A percentile compares a stretch with the other conserved stretches of the same genome.
These are phyloP conservation scores for Candida yuanshanica DNA, from an alignment of 805 yeast species.

Conservation along the genomic window DNA sequence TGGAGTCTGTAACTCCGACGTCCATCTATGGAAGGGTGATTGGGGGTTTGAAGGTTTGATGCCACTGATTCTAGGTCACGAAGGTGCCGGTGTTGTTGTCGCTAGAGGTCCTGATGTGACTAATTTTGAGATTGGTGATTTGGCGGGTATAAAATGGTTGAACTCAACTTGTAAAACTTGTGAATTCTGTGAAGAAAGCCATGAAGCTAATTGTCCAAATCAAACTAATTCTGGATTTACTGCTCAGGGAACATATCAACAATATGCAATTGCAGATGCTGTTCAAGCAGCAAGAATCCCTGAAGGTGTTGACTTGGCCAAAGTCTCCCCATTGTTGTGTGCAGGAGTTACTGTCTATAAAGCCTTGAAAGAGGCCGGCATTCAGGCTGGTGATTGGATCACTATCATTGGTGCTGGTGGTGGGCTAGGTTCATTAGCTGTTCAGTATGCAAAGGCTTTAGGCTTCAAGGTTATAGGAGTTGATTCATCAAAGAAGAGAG, in stretches of 20 bases:
- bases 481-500: constrained; percentile 56
- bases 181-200: constrained; percentile 44
- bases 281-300: constrained; percentile 76
- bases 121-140: constrained; percentile 51
- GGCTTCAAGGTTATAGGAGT: constrained; percentile 61
- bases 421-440: constrained; percentile 64
- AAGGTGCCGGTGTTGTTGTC: constrained; percentile 59
- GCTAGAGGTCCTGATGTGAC: constrained; percentile 45
- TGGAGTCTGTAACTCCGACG: constrained; percentile 58
- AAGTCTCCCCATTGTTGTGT: constrained; percentile 71
- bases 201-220: constrained; percentile 60
- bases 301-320: constrained; percentile 59
- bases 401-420: constrained; percentile 72
- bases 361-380: constrained; percentile 69
- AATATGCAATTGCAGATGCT: constrained; percentile 79
- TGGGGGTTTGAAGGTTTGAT: constrained; percentile 49
- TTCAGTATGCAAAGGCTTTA: constrained; percentile 69
- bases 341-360: constrained; percentile 87
- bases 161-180: constrained; percentile 53
- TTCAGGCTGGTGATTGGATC: constrained; percentile 62
- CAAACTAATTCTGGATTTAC: constrained; percentile 73
- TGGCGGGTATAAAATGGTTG: constrained; percentile 57
- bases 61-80: constrained; percentile 57
- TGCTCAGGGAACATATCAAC: constrained; percentile 81
- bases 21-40: constrained; percentile 59